These are phyloP conservation scores for Mucor racemosus DNA, from an alignment of 371 early-diverging fungal species.

Conservation along the genomic window DNA sequence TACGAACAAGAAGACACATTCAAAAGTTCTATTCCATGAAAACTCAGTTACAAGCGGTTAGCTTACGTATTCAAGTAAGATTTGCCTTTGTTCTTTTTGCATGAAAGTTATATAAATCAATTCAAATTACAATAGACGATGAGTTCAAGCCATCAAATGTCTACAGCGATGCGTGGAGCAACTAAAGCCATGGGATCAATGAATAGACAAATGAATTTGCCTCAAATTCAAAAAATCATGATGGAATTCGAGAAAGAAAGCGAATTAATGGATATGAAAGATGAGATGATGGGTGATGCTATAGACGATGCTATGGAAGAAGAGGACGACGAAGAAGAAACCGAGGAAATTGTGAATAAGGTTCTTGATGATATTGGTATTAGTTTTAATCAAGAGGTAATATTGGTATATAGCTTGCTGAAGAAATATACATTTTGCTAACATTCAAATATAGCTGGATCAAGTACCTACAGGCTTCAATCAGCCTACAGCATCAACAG, in stretches of 20 bases:
- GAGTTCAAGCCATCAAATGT: constrained; percentile 94
- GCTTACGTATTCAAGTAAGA: constrained; percentile 72
- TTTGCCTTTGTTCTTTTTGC: neutral
- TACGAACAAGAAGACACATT: constrained; percentile 89
- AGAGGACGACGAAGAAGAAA: constrained; percentile 90
- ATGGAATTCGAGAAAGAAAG: constrained; percentile 95
- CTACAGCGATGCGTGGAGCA: constrained; percentile 94
- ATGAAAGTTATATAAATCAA: neutral
- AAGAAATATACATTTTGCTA: neutral
- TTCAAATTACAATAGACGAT: constrained; percentile 63
- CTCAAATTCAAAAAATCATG: constrained; percentile 93
- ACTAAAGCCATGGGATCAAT: constrained; percentile 94
- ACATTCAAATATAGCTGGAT: constrained; percentile 49
- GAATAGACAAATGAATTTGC: constrained; percentile 93
- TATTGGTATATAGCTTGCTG: neutral
- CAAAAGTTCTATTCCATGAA: constrained; percentile 96
- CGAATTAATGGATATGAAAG: constrained; percentile 98
- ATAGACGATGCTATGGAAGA: constrained; percentile 96
- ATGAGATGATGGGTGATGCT: constrained; percentile 96
- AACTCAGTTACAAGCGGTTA: constrained; percentile 91
- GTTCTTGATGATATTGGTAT: constrained; percentile 97
- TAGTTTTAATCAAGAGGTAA: constrained; percentile 66
- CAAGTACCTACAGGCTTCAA: constrained; percentile 65
- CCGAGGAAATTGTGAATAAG: constrained; percentile 89
- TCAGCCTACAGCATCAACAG: constrained; percentile 40